These are phyloP conservation scores for Alopecurus myosuroides DNA, from an alignment of 176 grass and related monocot genomes.

Conservation along the genomic window DNA sequence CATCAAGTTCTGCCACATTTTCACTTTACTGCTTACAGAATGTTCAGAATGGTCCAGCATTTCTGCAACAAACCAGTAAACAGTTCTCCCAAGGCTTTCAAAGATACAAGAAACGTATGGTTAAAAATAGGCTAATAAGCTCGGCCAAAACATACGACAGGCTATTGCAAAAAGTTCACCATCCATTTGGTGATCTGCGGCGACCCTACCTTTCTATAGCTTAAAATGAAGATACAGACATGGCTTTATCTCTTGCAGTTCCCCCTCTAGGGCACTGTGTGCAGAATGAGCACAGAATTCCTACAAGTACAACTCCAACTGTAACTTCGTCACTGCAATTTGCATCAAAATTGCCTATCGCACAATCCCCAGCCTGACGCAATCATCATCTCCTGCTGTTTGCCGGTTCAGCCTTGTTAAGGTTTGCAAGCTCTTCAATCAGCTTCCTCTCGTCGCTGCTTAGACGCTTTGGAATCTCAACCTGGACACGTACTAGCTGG, in stretches of 20 bases:
- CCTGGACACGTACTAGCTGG: constrained; percentile 90
- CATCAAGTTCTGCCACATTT: constrained; percentile 8
- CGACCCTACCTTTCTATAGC: constrained; percentile 19
- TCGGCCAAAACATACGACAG: constrained; percentile 10
- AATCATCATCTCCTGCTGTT: constrained; percentile 60
- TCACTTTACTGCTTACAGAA: constrained; percentile 10
- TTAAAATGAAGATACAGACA: constrained; percentile 24
- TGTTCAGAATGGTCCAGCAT: neutral
- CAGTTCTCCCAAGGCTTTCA: constrained; percentile 9
- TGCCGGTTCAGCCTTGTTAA: constrained; percentile 59
- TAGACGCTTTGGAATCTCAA: constrained; percentile 94
- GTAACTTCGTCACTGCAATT: constrained; percentile 24
- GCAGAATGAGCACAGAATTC: neutral
- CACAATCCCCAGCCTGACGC: constrained; percentile 17
- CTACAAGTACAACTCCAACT: neutral
- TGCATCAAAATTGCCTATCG: constrained; percentile 42
- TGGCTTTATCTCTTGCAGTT: constrained; percentile 7
- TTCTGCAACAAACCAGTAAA: neutral
- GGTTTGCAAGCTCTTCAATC: constrained; percentile 83
- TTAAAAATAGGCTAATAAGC: constrained; percentile 33
- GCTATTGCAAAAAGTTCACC: constrained; percentile 34
- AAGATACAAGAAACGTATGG: constrained; percentile 11
- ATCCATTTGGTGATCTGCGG: constrained; percentile 15
- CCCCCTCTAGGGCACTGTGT: neutral
- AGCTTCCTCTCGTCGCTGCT: constrained; percentile 86